Evolutionary conservation across 2,329 filamentous ascomycete species (phyloP).

Genomic region (Diplodia scrobiculata): DNA sequence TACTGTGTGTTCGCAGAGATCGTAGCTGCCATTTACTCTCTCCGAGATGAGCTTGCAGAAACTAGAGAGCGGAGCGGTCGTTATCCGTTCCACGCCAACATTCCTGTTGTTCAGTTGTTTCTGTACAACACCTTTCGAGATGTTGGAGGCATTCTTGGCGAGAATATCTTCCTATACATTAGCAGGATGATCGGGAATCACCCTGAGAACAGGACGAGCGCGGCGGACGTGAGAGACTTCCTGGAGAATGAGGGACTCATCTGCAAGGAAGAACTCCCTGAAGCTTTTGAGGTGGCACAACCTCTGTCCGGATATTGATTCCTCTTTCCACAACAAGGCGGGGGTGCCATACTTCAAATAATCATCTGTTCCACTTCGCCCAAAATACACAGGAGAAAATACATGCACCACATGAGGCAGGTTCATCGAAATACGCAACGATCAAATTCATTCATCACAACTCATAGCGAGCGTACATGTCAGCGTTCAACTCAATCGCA

Average conservation of each 20-base stretch:
- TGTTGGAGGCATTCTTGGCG: neutral
- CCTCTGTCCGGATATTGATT: neutral
- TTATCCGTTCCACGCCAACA: neutral
- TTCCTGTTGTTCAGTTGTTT: neutral
- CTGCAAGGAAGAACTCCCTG: neutral
- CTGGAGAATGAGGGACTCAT: neutral
- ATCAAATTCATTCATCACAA: neutral
- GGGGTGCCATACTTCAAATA: no score
- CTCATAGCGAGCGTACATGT: conserved; percentile 5
- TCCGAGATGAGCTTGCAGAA: neutral
- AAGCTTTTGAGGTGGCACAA: neutral
- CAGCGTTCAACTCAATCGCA: neutral
- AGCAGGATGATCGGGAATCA: neutral
- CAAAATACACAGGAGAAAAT: no score
- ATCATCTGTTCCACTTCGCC: no score
- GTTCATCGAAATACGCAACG: no score
- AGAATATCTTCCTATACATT: neutral
- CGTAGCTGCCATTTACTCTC: neutral
- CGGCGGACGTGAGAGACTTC: neutral
- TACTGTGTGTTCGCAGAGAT: conserved; percentile 36
- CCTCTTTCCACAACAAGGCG: neutral
- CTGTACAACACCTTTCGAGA: neutral
- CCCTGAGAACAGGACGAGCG: neutral
- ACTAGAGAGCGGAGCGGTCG: neutral
- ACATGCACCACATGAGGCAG: no score